phyloP scores from a whole-genome alignment of 1,284 basidiomycete genomes.

The Sanghuangporus sanghuang region DNA sequence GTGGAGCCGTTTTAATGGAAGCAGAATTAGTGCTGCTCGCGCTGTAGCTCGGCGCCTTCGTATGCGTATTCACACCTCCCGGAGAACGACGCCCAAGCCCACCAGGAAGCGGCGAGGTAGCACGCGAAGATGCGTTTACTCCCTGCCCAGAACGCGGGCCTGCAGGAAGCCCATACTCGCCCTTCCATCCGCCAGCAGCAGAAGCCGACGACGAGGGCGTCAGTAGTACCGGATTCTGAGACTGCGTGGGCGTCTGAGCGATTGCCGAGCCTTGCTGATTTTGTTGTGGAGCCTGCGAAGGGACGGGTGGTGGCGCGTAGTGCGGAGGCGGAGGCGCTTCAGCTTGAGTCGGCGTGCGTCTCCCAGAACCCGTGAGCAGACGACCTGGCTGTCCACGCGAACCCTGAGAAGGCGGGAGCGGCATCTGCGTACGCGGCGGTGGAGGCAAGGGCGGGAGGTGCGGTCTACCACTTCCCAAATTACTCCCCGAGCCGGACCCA shows the following conservation, averaged over 20 bases:
- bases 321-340: constrained; percentile 32
- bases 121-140: not conserved
- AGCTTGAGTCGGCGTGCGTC: constrained; percentile 52
- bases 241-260: constrained; percentile 10
- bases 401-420: constrained; percentile 39
- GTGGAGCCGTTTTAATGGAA: not conserved
- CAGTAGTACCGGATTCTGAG: constrained; percentile 7
- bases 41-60: constrained; percentile 10
- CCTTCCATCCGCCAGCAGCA: constrained; percentile 34
- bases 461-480: constrained; percentile 32
- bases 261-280: constrained; percentile 28
- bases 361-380: constrained; percentile 29
- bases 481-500: constrained; percentile 11
- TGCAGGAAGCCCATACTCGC: constrained; percentile 49
- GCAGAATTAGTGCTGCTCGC: not conserved
- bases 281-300: constrained; percentile 31
- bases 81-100: constrained; percentile 20
- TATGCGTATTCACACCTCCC: constrained; percentile 1
- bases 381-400: constrained; percentile 22
- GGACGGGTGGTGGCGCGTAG: constrained; percentile 49
- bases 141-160: constrained; percentile 52
- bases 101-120: constrained; percentile 33
- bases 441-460: constrained; percentile 64
- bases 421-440: constrained; percentile 56
- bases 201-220: constrained; percentile 6